Percentiles rank a stretch among this genome's conserved stretches.
Conservation (phyloP, 495 filamentous ascomycete genomes). For the Neurospora hispaniola region DNA sequence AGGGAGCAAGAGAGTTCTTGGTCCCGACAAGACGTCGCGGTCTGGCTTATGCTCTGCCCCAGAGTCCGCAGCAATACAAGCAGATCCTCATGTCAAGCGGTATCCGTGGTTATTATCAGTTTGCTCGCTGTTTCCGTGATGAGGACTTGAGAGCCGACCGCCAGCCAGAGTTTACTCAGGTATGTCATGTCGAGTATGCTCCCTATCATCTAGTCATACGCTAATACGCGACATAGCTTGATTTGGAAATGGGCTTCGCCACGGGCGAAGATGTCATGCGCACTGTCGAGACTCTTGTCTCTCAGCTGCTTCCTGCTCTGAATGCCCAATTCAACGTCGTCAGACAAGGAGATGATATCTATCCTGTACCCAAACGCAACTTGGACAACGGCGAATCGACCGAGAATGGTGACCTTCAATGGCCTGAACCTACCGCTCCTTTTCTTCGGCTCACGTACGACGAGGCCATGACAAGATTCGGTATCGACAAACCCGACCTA, state of each 20-base stretch:
- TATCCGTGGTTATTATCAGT: conserved; percentile 73
- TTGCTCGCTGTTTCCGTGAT: conserved; percentile 91
- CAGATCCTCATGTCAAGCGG: conserved; percentile 95
- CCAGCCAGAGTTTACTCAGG: conserved; percentile 96
- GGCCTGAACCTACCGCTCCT: conserved; percentile 7
- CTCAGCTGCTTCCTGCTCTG: conserved; percentile 41
- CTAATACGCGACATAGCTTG: conserved; percentile 46
- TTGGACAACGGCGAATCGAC: not conserved
- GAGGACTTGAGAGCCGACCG: conserved; percentile 88
- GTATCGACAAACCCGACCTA: conserved; percentile 87
- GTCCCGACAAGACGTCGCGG: conserved; percentile 71
- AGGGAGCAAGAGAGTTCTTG: conserved; percentile 92
- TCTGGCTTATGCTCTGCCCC: conserved; percentile 78
- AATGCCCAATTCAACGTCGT: conserved; percentile 25
- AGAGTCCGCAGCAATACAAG: conserved; percentile 97
- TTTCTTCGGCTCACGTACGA: conserved; percentile 51
- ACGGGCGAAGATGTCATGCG: conserved; percentile 63
- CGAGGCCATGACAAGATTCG: conserved; percentile 69
- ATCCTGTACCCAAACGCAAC: conserved; percentile 14
- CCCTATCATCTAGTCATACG: not conserved
- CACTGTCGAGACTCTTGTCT: conserved; percentile 54
- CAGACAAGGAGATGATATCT: conserved; percentile 9
- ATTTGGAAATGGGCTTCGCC: conserved; percentile 86
- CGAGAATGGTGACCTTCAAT: not conserved
- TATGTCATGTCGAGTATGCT: conserved; percentile 19